phyloP scores from a whole-genome alignment of 768 basidiomycete genomes.

The Boletus speciosus region DNA sequence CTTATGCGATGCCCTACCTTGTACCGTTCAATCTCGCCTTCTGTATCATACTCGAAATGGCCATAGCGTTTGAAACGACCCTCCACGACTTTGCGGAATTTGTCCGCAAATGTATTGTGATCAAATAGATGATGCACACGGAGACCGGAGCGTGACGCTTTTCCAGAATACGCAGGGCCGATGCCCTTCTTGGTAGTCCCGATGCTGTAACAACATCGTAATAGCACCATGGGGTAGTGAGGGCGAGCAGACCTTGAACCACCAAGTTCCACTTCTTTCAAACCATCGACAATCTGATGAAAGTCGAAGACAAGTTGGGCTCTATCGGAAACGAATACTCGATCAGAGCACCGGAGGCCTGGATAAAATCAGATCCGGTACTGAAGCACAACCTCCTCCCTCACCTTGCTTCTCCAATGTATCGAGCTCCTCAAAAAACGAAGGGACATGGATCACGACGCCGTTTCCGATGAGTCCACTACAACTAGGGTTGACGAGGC shows the following conservation, averaged over 20 bases:
- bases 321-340: constrained; percentile 92
- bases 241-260: constrained; percentile 58
- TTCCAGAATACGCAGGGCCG: constrained; percentile 97
- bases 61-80: constrained; percentile 98
- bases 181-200: constrained; percentile 98
- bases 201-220: constrained; percentile 51
- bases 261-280: constrained; percentile 97
- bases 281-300: constrained; percentile 98
- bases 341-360: constrained; percentile 84
- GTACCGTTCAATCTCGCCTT: constrained; percentile 91
- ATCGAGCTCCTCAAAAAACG: constrained; percentile 92
- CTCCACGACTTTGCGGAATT: constrained; percentile 95
- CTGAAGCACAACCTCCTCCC: background rate
- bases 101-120: constrained; percentile 74
- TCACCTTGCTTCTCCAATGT: constrained; percentile 78
- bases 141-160: constrained; percentile 93
- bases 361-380: constrained; percentile 2
- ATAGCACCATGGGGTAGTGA: background rate
- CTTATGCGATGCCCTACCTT: constrained; percentile 51
- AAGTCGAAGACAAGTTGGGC: constrained; percentile 98
- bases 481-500: constrained; percentile 48
- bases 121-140: constrained; percentile 97
- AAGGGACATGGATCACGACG: constrained; percentile 94
- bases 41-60: constrained; percentile 96
- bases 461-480: constrained; percentile 88